Conservation (phyloP, 73 alveolate species). For the Durusdinium trenchii region DNA sequence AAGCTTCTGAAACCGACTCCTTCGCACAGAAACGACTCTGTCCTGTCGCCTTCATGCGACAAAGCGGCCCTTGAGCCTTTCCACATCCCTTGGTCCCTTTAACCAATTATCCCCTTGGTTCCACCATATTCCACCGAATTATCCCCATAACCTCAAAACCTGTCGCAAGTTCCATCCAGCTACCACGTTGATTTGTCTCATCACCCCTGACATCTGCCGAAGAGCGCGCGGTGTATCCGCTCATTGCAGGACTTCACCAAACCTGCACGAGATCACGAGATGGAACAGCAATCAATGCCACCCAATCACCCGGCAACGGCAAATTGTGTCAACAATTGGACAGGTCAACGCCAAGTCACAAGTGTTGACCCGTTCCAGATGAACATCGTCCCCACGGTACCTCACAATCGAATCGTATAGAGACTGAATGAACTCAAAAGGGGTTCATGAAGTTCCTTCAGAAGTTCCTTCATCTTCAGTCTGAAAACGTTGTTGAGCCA, state of each 20-base stretch:
- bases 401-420: background rate
- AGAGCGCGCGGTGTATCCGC: background rate
- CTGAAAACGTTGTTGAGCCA: background rate
- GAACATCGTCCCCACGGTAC: conserved; percentile 63
- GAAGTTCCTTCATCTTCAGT: too few species aligned
- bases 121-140: background rate
- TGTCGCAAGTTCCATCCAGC: background rate
- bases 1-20: too few species aligned
- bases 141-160: background rate
- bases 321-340: background rate
- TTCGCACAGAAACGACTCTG: too few species aligned
- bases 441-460: too few species aligned
- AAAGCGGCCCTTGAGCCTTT: too few species aligned
- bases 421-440: background rate
- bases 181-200: background rate
- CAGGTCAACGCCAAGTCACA: background rate
- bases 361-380: background rate
- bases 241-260: conserved; percentile 20
- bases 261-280: background rate
- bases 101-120: background rate
- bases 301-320: background rate
- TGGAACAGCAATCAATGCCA: background rate
- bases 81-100: background rate
- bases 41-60: too few species aligned
- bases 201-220: background rate